A percentile compares a stretch with the other conserved stretches of the same genome.
Conservation (phyloP, 345 rosid species). For the Capsella bursapastoris region DNA sequence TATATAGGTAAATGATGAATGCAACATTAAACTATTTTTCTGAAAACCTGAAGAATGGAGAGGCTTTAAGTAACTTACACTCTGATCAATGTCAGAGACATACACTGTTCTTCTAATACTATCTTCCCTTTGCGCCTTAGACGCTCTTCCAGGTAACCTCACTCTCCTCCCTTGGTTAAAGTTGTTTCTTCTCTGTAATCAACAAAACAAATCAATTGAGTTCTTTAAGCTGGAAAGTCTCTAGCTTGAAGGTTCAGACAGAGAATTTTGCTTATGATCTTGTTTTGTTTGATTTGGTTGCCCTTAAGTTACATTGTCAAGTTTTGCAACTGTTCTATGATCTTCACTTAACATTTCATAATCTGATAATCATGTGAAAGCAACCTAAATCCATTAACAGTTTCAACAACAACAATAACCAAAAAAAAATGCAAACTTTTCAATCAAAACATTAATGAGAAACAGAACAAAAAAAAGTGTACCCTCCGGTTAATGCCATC, state of each 20-base stretch:
- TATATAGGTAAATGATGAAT: not conserved
- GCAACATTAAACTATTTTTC: not conserved
- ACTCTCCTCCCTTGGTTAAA: constrained; percentile 61
- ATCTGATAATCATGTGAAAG: not conserved
- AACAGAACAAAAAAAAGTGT: not conserved
- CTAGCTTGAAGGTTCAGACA: too few relatives aligned
- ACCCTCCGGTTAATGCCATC: constrained; percentile 38
- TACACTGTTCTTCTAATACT: constrained; percentile 50
- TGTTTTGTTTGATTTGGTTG: too few relatives aligned
- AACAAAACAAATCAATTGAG: constrained; percentile 10
- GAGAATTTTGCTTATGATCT: too few relatives aligned
- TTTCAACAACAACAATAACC: not conserved
- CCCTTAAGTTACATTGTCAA: too few relatives aligned
- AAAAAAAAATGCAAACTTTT: constrained; percentile 23
- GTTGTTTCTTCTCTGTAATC: constrained; percentile 62
- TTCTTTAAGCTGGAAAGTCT: too few relatives aligned
- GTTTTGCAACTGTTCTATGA: too few relatives aligned
- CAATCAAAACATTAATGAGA: not conserved
- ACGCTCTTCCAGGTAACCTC: constrained; percentile 64
- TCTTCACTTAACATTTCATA: not conserved
- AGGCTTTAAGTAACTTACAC: constrained; percentile 37
- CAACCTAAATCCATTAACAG: not conserved
- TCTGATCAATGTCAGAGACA: constrained; percentile 48
- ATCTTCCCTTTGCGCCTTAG: constrained; percentile 58
- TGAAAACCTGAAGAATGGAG: not conserved